Evolutionary conservation across 2,329 filamentous ascomycete species (phyloP), one percentile per base, ranked within the genome.

Genomic region (Dothidotthia symphoricarpi): DNA sequence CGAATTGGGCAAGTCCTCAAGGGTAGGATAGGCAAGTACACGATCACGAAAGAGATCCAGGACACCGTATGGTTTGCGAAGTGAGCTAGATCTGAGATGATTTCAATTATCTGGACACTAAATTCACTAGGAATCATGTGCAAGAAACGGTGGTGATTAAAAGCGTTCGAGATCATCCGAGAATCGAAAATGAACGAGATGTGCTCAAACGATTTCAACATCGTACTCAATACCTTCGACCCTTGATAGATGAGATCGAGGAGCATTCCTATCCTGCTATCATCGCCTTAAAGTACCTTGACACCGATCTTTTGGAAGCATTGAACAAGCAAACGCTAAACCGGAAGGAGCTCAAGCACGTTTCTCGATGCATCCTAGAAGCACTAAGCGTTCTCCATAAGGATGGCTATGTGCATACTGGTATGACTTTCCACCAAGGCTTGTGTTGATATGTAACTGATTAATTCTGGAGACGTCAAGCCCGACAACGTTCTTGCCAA

Each of bases 401-500:
- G 16, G 51, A 57, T 36, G 51, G 50, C 2, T 54, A 47, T 32
- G 57, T 57, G 19, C 57, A 63, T 22, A 57, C 51, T 41, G 53
- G 48, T 53, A 49, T 31, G 31, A 27, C 11, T 6, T 11, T n/a
- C 16, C 14, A 36, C 25, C 19, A 24, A 26, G 3, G 8, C 13
- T 30, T 29, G 24, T 9, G 22, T 30, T 30, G 14, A 3, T 39
- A 3, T 34, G 14, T 28, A 19, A 25, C 34, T 52, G 17, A 48
- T 13, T 11, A 0, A 27, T 3, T 2, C 1, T 16, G 5, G 5
- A 62, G 59, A 63, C 41, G 35, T 61, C 34, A 69, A 69, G 34
- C 64, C 55, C n/a, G 52, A 67, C 25, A 69, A 69, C 36, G 55
- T 69, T 13, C 62, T 69, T 26, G 55, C 66, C 15, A 66, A 68